phyloP scores from a whole-genome alignment of 306 rosid species.

The Quercus wislizeni region DNA sequence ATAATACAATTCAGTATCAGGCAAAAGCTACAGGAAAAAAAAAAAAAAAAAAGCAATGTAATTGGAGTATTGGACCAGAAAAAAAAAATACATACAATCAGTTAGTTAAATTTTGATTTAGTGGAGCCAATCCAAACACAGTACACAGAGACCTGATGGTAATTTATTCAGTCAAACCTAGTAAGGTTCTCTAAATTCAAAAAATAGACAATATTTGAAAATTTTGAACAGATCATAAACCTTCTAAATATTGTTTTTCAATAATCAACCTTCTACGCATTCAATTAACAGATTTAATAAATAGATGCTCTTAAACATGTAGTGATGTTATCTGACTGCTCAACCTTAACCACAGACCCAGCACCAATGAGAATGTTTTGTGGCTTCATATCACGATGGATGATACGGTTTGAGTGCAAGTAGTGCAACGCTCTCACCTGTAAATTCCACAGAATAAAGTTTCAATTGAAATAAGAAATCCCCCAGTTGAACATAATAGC shows the following conservation, averaged over 20 bases:
- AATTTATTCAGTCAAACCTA: background rate
- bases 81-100: background rate
- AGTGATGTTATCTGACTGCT: slow-evolving; percentile 2
- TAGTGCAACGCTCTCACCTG: slow-evolving; percentile 93
- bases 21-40: background rate
- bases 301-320: background rate
- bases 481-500: background rate
- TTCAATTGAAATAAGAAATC: background rate
- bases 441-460: slow-evolving; percentile 20
- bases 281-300: background rate
- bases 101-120: background rate
- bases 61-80: background rate
- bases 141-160: background rate
- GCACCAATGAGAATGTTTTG: slow-evolving; percentile 97
- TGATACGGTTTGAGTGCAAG: slow-evolving; percentile 93
- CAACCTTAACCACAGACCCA: slow-evolving; percentile 93
- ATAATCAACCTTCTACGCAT: background rate
- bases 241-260: background rate
- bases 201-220: background rate
- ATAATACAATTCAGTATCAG: background rate
- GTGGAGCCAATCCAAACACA: background rate
- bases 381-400: slow-evolving; percentile 99
- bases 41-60: background rate
- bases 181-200: background rate
- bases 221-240: background rate